These are phyloP conservation scores for Mortierella sp. DNA, from an alignment of 371 early-diverging fungal genomes.

Conservation along the genomic window DNA sequence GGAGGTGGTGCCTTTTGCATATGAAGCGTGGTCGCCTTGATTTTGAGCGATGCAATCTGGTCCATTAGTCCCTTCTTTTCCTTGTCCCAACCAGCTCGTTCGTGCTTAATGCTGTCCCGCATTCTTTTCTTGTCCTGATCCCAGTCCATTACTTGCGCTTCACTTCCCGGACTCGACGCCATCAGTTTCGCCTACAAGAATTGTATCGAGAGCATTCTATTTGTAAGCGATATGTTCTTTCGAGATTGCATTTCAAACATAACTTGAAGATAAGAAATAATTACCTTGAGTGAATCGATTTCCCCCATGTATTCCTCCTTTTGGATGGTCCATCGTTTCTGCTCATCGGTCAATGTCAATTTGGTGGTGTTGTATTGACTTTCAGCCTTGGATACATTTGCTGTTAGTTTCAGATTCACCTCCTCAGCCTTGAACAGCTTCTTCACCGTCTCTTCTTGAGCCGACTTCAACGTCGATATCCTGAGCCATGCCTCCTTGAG, in stretches of 20 bases:
- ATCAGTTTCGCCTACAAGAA: constrained; percentile 26
- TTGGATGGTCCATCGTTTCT: constrained; percentile 30
- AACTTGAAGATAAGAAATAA: too few species aligned
- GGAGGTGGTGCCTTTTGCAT: constrained; percentile 43
- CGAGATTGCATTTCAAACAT: not conserved
- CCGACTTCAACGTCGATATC: constrained; percentile 29
- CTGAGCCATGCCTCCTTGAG: constrained; percentile 48
- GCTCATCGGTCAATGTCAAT: constrained; percentile 15
- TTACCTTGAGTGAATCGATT: constrained; percentile 39
- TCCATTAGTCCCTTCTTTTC: constrained; percentile 46
- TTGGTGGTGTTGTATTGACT: constrained; percentile 16
- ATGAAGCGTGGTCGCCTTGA: constrained; percentile 38
- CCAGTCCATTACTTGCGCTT: constrained; percentile 35
- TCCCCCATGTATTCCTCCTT: constrained; percentile 22
- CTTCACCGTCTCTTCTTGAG: constrained; percentile 35
- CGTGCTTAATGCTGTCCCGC: constrained; percentile 30
- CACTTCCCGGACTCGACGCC: constrained; percentile 19
- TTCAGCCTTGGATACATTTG: constrained; percentile 20
- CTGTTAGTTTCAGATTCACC: constrained; percentile 9
- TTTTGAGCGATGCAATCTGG: constrained; percentile 50
- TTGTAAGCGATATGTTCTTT: not conserved
- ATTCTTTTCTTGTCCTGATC: constrained; percentile 36
- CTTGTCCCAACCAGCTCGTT: constrained; percentile 33
- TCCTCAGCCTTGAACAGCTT: constrained; percentile 35
- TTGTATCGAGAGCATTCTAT: too few species aligned